Evolutionary conservation across 306 rosid genomes (phyloP).

Genomic region (Vigna reflexopilosa): DNA sequence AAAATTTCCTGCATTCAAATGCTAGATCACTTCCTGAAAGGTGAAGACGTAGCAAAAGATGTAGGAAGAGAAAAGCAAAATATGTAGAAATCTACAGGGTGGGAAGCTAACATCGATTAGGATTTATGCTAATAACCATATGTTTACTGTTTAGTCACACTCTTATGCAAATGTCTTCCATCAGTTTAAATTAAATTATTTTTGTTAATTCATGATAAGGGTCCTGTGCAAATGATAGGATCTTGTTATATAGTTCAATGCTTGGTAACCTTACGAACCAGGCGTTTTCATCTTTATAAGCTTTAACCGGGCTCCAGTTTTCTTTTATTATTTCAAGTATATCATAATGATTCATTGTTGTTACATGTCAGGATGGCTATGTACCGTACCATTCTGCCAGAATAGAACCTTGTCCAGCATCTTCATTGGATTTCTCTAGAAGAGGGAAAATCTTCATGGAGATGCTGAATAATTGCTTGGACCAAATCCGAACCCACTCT

Average conservation of each 20-base stretch:
- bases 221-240: slow-evolving; percentile 5
- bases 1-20: slow-evolving; percentile 17
- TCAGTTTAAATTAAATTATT: not conserved
- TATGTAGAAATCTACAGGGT: slow-evolving; percentile 12
- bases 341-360: slow-evolving; percentile 33
- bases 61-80: not conserved
- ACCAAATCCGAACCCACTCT: slow-evolving; percentile 64
- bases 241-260: slow-evolving; percentile 27
- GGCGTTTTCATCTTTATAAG: slow-evolving; percentile 17
- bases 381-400: slow-evolving; percentile 99
- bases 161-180: not conserved
- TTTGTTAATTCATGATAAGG: slow-evolving; percentile 18
- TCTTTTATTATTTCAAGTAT: not conserved
- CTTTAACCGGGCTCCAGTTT: slow-evolving; percentile 3
- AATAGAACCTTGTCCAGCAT: slow-evolving; percentile 83
- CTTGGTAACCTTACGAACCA: not conserved
- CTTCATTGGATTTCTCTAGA: slow-evolving; percentile 72
- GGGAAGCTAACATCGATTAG: slow-evolving; percentile 20
- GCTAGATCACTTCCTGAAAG: slow-evolving; percentile 7
- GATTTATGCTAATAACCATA: slow-evolving; percentile 15
- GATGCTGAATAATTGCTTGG: slow-evolving; percentile 90
- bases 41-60: slow-evolving; percentile 15
- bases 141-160: slow-evolving; percentile 6
- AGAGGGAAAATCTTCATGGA: slow-evolving; percentile 80
- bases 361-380: slow-evolving; percentile 81